Evolutionary conservation across 116 monocot species (phyloP), one percentile per base, ranked within the genome.

Genomic region (Trichopus zeylanicus): DNA sequence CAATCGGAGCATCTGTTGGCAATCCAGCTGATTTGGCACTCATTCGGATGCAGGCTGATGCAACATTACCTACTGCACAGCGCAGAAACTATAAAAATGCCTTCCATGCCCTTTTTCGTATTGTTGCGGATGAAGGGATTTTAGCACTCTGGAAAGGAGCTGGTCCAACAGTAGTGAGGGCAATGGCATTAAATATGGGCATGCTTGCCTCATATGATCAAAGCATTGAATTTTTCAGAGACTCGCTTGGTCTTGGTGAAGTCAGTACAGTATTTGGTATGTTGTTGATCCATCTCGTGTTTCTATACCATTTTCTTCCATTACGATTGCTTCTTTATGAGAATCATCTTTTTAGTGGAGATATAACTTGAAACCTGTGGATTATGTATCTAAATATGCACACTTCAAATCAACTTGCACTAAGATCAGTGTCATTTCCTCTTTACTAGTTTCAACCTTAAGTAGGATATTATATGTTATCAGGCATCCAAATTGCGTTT

Each of bases 41-140:
- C 53, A 94, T 94, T 35, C 82, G 94, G 9, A 94, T 94, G 94
- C 94, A 94, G 67, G 94, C 94, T 71, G 94, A 94, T 83, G 85
- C 94, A 34, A 89, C 89, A 46, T 56, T 94, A 39, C 94, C 94
- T 12, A 38, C 24, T 35, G 94, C 89, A 46, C 89, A 89, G 46
- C 60, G 89, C 8, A 70, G 94, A 26, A 69, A 94, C 60, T 94
- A 94, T 58, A 86, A 64, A 48, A 94, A 94, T 71, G 94, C 94
- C 28, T 83, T 94, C 64, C 89, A 94, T 69, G 94, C 94, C 10
- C 80, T 94, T n/a, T 89, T 71, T 55, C 79, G 89, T 31, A 94
- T 94, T 69, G 53, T 67, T 61, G 70, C 82, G 31, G 94, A 94
- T 71, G 94, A 94, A 76, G 94, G 94, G 31, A 69, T 94, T 72